A percentile compares a stretch with the other conserved stretches of the same genome.
These are phyloP conservation scores for Verbena officinalis DNA, from an alignment of 257 asterid genomes.

Conservation along the genomic window DNA sequence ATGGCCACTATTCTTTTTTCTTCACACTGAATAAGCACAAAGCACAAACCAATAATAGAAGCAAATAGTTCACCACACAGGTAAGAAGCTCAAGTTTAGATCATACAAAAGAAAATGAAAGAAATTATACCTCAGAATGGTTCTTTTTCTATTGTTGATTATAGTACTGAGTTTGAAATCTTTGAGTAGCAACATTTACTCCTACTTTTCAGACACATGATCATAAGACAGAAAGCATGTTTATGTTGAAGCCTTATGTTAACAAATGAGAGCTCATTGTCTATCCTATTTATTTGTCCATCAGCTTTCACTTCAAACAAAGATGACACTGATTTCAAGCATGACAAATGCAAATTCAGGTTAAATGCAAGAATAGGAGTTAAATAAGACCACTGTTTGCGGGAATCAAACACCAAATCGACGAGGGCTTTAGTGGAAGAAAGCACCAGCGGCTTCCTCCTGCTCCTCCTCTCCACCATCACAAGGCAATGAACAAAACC, in stretches of 20 bases:
- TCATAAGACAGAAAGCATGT: no score
- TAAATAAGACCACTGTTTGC: conserved; percentile 62
- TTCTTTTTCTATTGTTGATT: no score
- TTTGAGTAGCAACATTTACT: no score
- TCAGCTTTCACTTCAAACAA: conserved; percentile 53
- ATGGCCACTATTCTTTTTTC: no score
- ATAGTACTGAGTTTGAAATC: no score
- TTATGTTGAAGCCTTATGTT: conserved; percentile 56
- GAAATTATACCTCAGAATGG: no score
- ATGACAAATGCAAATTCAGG: conserved; percentile 65
- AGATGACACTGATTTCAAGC: conserved; percentile 65
- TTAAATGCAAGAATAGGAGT: conserved; percentile 85
- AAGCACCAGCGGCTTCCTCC: conserved; percentile 77
- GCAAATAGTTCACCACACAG: no score
- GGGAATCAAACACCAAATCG: conserved; percentile 52
- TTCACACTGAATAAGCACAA: no score
- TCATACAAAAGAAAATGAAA: no score
- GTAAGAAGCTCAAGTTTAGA: no score
- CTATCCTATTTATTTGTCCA: conserved; percentile 41
- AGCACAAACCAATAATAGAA: no score
- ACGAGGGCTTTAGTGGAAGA: conserved; percentile 78
- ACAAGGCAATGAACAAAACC: conserved; percentile 29
- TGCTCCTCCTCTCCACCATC: conserved; percentile 77
- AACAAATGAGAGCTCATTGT: conserved; percentile 37
- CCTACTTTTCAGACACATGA: no score